phyloP scores from a whole-genome alignment of 1,284 basidiomycete genomes.

The Exsudoporus floridanus region DNA sequence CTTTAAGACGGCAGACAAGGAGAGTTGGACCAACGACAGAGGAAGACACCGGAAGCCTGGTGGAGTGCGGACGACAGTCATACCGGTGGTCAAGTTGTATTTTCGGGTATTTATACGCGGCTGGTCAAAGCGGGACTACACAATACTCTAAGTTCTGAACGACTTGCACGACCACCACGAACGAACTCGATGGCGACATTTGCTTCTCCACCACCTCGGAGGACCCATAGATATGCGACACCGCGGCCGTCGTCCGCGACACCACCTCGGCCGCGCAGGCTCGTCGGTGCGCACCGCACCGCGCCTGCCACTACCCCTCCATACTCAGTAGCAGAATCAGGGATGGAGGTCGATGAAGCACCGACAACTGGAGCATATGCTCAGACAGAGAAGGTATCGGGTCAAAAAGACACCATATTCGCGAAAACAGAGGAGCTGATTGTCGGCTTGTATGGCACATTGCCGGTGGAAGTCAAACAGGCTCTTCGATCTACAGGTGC shows the following conservation, averaged over 20 bases:
- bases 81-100: conserved; percentile 10
- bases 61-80: conserved; percentile 12
- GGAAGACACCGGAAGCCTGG: conserved; percentile 59
- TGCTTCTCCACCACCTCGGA: conserved; percentile 49
- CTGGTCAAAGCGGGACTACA: neutral
- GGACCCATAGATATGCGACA: conserved; percentile 39
- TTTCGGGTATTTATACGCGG: conserved; percentile 12
- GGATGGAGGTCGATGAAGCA: conserved; percentile 67
- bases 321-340: conserved; percentile 41
- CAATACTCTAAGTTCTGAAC: neutral
- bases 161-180: conserved; percentile 5
- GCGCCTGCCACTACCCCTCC: conserved; percentile 31
- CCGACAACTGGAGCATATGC: conserved; percentile 38
- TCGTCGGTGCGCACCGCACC: conserved; percentile 29
- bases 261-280: conserved; percentile 30
- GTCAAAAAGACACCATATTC: conserved; percentile 51
- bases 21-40: conserved; percentile 63
- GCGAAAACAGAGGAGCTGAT: conserved; percentile 71
- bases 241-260: conserved; percentile 41
- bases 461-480: conserved; percentile 74
- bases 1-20: conserved; percentile 68
- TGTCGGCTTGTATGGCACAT: conserved; percentile 65
- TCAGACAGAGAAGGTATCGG: conserved; percentile 32
- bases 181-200: conserved; percentile 31
- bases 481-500: conserved; percentile 64